These are phyloP conservation scores for Phascolomyces articulosus DNA, from an alignment of 371 early-diverging fungal genomes.

Conservation along the genomic window DNA sequence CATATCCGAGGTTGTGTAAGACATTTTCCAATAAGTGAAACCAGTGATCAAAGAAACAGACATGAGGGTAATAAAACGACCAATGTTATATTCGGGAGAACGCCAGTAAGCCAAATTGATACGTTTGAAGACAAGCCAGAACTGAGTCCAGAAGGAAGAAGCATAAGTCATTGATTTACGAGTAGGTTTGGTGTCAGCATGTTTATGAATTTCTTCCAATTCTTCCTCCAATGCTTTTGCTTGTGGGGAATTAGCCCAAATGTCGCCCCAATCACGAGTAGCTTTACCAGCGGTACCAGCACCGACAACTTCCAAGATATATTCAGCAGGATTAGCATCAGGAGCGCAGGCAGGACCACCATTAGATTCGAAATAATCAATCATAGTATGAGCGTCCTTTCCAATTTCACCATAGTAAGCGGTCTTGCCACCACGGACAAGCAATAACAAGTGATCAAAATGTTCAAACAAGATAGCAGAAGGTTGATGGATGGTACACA, in stretches of 20 bases:
- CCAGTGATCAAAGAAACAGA: conserved; percentile 50
- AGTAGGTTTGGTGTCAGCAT: conserved; percentile 16
- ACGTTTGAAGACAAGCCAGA: conserved; percentile 44
- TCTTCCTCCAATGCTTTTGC: conserved; percentile 25
- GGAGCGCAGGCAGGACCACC: conserved; percentile 57
- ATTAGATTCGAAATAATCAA: conserved; percentile 59
- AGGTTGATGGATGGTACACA: conserved; percentile 73
- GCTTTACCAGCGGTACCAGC: conserved; percentile 40
- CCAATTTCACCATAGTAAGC: conserved; percentile 69
- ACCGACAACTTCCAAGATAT: conserved; percentile 60
- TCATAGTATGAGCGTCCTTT: conserved; percentile 48
- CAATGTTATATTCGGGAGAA: conserved; percentile 60
- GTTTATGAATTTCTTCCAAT: conserved; percentile 26
- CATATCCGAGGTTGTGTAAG: conserved; percentile 50
- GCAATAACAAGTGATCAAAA: conserved; percentile 65
- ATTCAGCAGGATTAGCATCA: conserved; percentile 66
- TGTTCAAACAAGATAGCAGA: conserved; percentile 63
- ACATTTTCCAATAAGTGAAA: conserved; percentile 60
- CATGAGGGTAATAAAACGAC: conserved; percentile 44
- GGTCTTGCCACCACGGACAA: conserved; percentile 61
- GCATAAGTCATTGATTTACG: conserved; percentile 29
- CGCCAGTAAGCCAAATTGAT: conserved; percentile 62
- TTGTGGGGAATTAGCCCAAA: conserved; percentile 50
- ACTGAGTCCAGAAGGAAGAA: conserved; percentile 40
- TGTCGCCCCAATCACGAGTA: conserved; percentile 53